A percentile compares a stretch with the other conserved stretches of the same genome.
phyloP scores from a whole-genome alignment of 768 basidiomycete species.

The Pulveroboletus sp. region DNA sequence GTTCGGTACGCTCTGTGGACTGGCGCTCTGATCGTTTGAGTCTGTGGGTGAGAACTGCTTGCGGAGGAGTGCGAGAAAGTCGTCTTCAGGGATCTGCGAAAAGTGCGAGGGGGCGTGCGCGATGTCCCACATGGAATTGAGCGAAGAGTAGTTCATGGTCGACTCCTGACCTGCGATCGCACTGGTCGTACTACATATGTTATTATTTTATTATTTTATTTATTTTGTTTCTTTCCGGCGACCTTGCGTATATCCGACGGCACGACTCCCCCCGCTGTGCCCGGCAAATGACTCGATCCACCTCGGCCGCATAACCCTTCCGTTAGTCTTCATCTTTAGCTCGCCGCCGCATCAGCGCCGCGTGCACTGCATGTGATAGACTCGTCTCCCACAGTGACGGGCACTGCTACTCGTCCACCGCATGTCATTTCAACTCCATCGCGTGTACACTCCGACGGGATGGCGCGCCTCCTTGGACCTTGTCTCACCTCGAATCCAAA shows the following conservation, averaged over 20 bases:
- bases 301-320: background rate
- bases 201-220: conserved; percentile 7
- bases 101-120: conserved; percentile 52
- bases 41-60: conserved; percentile 60
- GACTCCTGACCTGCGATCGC: conserved; percentile 9
- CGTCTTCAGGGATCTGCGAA: conserved; percentile 67
- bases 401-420: background rate
- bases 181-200: background rate
- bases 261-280: background rate
- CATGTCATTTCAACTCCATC: background rate
- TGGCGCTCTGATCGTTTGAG: conserved; percentile 43
- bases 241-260: conserved; percentile 12
- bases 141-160: conserved; percentile 36
- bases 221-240: conserved; percentile 10
- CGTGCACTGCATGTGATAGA: background rate
- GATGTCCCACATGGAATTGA: conserved; percentile 66
- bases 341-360: background rate
- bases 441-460: too few relatives aligned
- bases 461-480: too few relatives aligned
- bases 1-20: conserved; percentile 55
- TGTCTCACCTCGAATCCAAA: background rate
- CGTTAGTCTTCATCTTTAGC: background rate
- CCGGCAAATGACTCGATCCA: background rate
- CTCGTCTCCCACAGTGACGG: too few relatives aligned
- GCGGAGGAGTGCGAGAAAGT: conserved; percentile 73